Evolutionary conservation across 1,284 basidiomycete genomes (phyloP).

Genomic region (Clitocybe nebularis): DNA sequence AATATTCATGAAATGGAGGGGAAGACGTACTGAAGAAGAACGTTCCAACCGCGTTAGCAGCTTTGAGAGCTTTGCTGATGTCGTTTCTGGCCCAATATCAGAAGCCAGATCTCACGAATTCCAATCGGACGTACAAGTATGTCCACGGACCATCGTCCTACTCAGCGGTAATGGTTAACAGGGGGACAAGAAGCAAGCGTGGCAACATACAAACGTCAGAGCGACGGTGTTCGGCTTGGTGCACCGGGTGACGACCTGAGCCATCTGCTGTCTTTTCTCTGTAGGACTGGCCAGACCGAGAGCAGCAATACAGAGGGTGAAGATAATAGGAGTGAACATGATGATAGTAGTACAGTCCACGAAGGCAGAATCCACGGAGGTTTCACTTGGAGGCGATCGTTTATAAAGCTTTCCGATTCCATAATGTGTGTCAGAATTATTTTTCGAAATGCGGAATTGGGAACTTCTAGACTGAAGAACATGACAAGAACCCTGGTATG

Average conservation of each 20-base stretch:
- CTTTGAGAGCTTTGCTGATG: conserved; percentile 34
- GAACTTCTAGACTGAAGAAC: too few species aligned
- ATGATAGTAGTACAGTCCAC: background rate
- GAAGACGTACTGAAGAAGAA: conserved; percentile 50
- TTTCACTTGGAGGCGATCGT: too few species aligned
- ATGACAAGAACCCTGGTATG: too few species aligned
- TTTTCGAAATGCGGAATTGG: too few species aligned
- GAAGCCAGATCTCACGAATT: background rate
- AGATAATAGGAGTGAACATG: conserved; percentile 11
- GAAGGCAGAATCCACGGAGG: too few species aligned
- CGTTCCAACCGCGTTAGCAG: conserved; percentile 41
- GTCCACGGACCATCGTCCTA: conserved; percentile 19
- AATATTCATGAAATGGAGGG: too few species aligned
- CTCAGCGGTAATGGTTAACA: background rate
- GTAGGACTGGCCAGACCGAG: conserved; percentile 8
- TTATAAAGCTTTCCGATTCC: too few species aligned
- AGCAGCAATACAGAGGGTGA: conserved; percentile 5
- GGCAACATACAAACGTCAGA: conserved; percentile 18
- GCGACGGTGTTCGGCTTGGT: conserved; percentile 20
- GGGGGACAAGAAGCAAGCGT: background rate
- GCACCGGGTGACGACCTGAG: conserved; percentile 19
- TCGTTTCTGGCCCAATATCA: conserved; percentile 24
- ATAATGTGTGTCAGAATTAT: too few species aligned
- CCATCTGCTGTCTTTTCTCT: conserved; percentile 6
- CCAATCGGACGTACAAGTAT: conserved; percentile 10